Base-by-base conservation (phyloP, 257 asterid species). In the Knoxia roxburghii region DNA sequence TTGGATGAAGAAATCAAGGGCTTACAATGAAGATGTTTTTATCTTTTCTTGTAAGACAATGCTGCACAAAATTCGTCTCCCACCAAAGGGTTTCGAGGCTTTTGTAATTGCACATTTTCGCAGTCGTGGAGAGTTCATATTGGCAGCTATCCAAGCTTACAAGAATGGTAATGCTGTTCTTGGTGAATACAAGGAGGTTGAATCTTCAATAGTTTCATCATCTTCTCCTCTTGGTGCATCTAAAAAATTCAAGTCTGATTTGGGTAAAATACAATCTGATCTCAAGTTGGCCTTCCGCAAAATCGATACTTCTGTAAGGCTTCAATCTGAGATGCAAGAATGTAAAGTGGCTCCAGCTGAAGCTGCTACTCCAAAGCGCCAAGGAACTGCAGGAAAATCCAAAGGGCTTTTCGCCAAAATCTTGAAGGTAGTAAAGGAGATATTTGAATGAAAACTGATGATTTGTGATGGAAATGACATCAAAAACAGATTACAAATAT, bases 41-140 rank as follows among this genome's bases (percentile, higher is more conserved):
- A 20, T 79, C 4, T 67, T 65, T 11, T 80, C 95, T 26, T 84
- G 88, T 61, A 73, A 66, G 76, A 81, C 82, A 6, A 83, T 87
- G 91, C 27, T 75, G 10, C 55, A 64, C 17, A 40, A 65, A 5
- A 24, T 74, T 35, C 20, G 23, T 21, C 68, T 55, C 1, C 88
- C 89, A 10, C 88, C 89, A 5, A 51, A 73, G 57, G 77, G 78
- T 41, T 86, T 86, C 40, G 86, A 79, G 68, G 41, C 3, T 2
- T 80, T 86, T 14, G 85, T 84, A n/a, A 18, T 4, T 7, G 45
- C 73, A 12, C 83, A 84, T 55, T 82, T 82, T 17, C 64, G 76
- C 2, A 43, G n/a, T 14, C 78, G 73, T 1, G 67, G 69, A 21
- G 79, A 62, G 15, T 56, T 58, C 6, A 53, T 86, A 21, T 54